Evolutionary conservation across 768 basidiomycete species (phyloP).

Genomic region (Chiua virens): DNA sequence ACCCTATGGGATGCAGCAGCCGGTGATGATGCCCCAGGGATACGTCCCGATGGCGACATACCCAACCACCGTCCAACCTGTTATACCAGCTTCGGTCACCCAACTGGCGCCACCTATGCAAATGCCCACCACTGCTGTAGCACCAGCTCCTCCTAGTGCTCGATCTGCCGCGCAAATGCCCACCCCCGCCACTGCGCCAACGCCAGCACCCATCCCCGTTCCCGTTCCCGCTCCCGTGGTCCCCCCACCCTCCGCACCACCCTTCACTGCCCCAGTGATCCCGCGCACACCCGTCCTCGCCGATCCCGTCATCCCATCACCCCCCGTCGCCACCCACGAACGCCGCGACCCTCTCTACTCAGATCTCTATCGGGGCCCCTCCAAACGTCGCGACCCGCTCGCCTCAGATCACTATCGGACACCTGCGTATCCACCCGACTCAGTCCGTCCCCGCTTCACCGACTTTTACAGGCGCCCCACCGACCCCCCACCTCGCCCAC

Average conservation of each 20-base stretch:
- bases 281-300: constrained; percentile 14
- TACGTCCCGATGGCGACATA: constrained; percentile 29
- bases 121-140: constrained; percentile 2
- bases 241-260: neutral
- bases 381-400: too few relatives aligned
- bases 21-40: constrained; percentile 26
- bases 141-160: neutral
- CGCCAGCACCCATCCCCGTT: neutral
- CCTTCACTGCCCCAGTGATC: constrained; percentile 6
- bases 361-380: too few relatives aligned
- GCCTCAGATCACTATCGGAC: too few relatives aligned
- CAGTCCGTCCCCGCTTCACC: constrained; percentile 26
- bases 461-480: constrained; percentile 25
- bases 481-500: constrained; percentile 6
- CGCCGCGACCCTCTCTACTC: constrained; percentile 7
- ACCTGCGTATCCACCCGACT: neutral
- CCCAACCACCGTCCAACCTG: constrained; percentile 4
- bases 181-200: neutral
- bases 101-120: constrained; percentile 7
- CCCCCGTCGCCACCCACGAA: constrained; percentile 13
- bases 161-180: constrained; percentile 5
- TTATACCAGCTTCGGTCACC: too few relatives aligned
- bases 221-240: neutral
- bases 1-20: constrained; percentile 27
- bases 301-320: constrained; percentile 22